phyloP scores from a whole-genome alignment of 163 green algal species.

The Smithsoniella earleae region DNA sequence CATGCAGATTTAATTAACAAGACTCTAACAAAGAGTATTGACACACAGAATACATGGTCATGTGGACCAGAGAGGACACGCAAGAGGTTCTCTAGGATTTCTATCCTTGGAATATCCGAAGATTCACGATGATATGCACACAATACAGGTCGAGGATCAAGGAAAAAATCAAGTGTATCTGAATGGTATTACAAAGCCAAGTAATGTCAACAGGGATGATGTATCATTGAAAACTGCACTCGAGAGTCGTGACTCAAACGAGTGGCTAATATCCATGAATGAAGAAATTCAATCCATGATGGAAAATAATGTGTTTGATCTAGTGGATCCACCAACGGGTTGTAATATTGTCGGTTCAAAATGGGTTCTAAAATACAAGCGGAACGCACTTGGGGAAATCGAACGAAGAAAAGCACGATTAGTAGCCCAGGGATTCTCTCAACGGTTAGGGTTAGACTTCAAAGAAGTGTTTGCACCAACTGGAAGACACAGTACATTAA shows the following conservation, averaged over 20 bases:
- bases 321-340: neutral
- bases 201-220: too few species aligned
- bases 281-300: neutral
- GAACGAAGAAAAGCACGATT: neutral
- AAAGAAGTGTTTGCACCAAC: neutral
- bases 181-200: too few species aligned
- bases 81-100: too few species aligned
- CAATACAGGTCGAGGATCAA: too few species aligned
- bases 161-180: too few species aligned
- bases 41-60: too few species aligned
- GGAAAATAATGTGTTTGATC: constrained; percentile 7
- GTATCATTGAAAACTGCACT: too few species aligned
- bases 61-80: too few species aligned
- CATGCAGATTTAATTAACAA: too few species aligned
- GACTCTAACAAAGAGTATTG: too few species aligned
- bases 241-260: neutral
- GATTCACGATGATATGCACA: too few species aligned
- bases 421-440: constrained; percentile 1
- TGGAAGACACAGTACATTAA: constrained; percentile 32
- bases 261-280: neutral
- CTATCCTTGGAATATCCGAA: too few species aligned
- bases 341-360: neutral
- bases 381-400: neutral
- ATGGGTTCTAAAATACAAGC: constrained; percentile 19
- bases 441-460: neutral